These are phyloP conservation scores for Astrothelium macrocarpum DNA, from an alignment of 495 filamentous ascomycete genomes.

Conservation along the genomic window DNA sequence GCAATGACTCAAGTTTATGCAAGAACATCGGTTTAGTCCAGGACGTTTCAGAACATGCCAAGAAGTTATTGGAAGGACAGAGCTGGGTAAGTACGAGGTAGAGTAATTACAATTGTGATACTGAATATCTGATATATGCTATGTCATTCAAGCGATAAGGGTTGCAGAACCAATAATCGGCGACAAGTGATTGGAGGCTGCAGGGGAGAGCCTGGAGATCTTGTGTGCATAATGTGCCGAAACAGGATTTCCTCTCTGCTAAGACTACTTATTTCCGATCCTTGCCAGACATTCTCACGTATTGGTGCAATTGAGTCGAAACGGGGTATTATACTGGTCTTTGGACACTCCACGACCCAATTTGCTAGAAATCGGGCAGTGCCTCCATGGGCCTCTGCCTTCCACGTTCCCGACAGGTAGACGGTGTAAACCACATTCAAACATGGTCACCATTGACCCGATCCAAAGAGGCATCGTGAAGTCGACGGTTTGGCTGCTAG, in stretches of 20 bases:
- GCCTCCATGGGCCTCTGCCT: too few species aligned
- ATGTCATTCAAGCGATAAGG: neutral
- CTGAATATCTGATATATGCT: too few species aligned
- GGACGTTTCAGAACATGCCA: too few species aligned
- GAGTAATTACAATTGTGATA: too few species aligned
- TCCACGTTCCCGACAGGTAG: too few species aligned
- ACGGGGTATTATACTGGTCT: neutral
- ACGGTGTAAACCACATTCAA: neutral
- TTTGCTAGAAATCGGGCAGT: too few species aligned
- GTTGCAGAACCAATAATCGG: neutral
- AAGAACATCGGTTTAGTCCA: too few species aligned
- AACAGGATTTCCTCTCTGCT: neutral
- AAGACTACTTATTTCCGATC: neutral
- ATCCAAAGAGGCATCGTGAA: neutral
- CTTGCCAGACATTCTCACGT: neutral
- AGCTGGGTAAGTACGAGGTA: too few species aligned
- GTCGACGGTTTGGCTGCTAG: neutral
- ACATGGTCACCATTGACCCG: neutral
- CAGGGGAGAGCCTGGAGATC: neutral
- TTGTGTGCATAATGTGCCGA: neutral
- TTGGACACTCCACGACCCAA: too few species aligned
- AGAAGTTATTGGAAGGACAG: too few species aligned
- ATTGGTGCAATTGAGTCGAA: slow-evolving; percentile 3
- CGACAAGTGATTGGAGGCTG: neutral
- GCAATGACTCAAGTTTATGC: too few species aligned